A percentile compares a stretch with the other conserved stretches of the same genome.
These are phyloP conservation scores for Hypomyces rosellus DNA, from an alignment of 2,329 filamentous ascomycete genomes.

Conservation along the genomic window DNA sequence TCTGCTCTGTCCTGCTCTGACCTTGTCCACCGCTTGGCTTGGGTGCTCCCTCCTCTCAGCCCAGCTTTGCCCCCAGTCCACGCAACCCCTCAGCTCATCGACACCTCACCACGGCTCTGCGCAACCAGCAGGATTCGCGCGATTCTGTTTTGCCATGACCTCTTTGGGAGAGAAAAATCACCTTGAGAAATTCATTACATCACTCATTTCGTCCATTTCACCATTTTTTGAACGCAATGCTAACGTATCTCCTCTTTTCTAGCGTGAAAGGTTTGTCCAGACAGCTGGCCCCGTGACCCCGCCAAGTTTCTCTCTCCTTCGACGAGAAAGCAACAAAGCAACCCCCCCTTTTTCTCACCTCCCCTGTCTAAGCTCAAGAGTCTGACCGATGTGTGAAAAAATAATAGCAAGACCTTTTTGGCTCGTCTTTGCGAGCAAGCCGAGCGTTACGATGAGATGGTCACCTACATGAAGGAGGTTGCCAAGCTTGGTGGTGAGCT, in stretches of 20 bases:
- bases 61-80: conserved; percentile 16
- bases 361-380: conserved; percentile 5
- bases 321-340: conserved; percentile 8
- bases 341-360: conserved; percentile 14
- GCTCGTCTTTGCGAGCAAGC: conserved; percentile 99
- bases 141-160: neutral
- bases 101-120: conserved; percentile 8
- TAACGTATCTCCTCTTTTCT: conserved; percentile 31
- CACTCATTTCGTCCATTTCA: neutral
- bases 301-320: conserved; percentile 5
- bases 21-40: conserved; percentile 11
- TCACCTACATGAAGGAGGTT: conserved; percentile 99
- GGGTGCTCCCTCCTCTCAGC: conserved; percentile 14
- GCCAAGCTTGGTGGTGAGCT: conserved; percentile 79
- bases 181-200: too few species aligned
- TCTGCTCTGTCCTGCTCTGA: conserved; percentile 8
- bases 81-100: conserved; percentile 22
- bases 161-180: too few species aligned
- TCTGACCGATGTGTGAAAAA: conserved; percentile 8
- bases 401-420: conserved; percentile 93
- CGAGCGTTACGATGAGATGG: conserved; percentile 99
- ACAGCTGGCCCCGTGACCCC: conserved; percentile 10
- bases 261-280: conserved; percentile 63
- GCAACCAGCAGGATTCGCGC: conserved; percentile 5
- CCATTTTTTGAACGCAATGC: conserved; percentile 19